phyloP scores from a whole-genome alignment of 2,329 filamentous ascomycete genomes.

The Dryadomyces quercus-mongolicae region DNA sequence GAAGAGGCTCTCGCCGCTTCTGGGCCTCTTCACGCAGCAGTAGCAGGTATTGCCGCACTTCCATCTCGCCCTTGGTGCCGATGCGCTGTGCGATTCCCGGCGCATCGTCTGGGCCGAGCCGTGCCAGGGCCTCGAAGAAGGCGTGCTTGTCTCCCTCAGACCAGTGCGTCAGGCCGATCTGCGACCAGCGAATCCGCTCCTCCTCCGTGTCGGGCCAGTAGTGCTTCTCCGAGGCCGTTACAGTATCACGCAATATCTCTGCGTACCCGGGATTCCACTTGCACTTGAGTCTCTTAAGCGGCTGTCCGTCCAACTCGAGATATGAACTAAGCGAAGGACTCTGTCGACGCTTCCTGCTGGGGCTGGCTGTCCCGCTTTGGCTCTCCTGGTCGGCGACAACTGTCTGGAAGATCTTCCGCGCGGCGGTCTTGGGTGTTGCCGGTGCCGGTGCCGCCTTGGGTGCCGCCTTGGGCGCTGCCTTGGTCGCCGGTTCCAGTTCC shows the following conservation, averaged over 20 bases:
- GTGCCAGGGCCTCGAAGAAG: conserved; percentile 55
- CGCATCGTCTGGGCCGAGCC: conserved; percentile 51
- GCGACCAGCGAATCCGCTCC: conserved; percentile 27
- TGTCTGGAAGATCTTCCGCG: too few relatives aligned
- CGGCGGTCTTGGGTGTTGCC: too few relatives aligned
- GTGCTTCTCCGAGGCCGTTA: conserved; percentile 12
- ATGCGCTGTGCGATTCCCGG: conserved; percentile 45
- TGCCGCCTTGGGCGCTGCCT: not conserved
- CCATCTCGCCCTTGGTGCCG: conserved; percentile 58
- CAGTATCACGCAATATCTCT: conserved; percentile 37
- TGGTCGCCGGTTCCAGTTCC: not conserved
- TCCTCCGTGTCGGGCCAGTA: conserved; percentile 10
- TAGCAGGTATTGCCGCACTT: conserved; percentile 59
- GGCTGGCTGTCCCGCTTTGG: not conserved
- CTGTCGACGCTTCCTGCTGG: not conserved
- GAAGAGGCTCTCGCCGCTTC: conserved; percentile 19
- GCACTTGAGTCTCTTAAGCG: conserved; percentile 33
- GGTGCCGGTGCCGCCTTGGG: too few relatives aligned
- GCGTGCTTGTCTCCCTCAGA: conserved; percentile 54
- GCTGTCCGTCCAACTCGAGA: conserved; percentile 4
- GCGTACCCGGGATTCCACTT: conserved; percentile 35
- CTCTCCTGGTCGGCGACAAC: not conserved
- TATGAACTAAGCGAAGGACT: not conserved
- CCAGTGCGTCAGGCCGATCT: conserved; percentile 63
- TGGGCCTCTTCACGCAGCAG: conserved; percentile 43